Base-by-base conservation (phyloP, 805 yeast species). In the Schwanniomyces yamadae region DNA sequence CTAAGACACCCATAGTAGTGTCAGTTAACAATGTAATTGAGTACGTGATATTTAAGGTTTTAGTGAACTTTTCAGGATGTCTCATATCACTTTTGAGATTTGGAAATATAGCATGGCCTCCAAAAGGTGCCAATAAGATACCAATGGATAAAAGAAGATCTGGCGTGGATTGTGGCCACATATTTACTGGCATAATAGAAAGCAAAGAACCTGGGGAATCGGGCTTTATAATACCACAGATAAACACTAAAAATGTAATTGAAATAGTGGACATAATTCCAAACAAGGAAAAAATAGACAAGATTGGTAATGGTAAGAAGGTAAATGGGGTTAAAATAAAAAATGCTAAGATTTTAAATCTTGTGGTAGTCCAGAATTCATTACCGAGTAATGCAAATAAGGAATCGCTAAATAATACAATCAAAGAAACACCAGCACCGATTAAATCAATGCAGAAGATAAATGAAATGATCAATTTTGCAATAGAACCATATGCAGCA, bases 391-490 rank as follows among this genome's bases (percentile, higher is more conserved):
- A 61, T 0, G 90, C 87, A 60, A 77, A 76, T 36, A 89, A 69
- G 1, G 95, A 85, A 59, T 89, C 96, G 14, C 95, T 88, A 58
- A 89, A 87, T 16, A 89, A 66, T 15, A 89, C 86, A 32, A 85
- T 76, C 42, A 89, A 66, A 0, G 95, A 77, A 8, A 89, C 90
- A 12, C 95, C 90, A 28, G 84, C 82, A 3, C 91, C 95, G 38
- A 84, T 47, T 28, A 89, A 68, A 50, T 89, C 96, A 27, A 85
- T 48, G 1, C 91, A 81, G 53, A 89, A 88, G 10, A 88, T 52
- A 10, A 80, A 46, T 2, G 95, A 84, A 21, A 89, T 84, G 23
- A 83, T 56, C 3, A 85, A 67, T 49, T 95, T 75, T 2, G 93
- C 95, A 21, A 67, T 68, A 2, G 83, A 66, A 1, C 96, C 96